Base-by-base conservation (phyloP, 1,139 yeast species). In the Arxiozyma bovina region DNA sequence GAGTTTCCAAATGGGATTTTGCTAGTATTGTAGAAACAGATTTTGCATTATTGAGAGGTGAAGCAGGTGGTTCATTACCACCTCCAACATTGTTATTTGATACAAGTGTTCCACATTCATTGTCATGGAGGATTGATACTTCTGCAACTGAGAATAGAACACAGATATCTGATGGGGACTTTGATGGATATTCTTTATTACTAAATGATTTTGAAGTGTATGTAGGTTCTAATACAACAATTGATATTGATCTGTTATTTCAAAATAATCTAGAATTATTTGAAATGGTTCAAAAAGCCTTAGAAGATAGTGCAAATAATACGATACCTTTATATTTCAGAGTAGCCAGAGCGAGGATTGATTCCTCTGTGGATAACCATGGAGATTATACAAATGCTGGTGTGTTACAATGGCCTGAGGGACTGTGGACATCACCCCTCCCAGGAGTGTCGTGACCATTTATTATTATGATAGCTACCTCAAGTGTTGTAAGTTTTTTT, bases 1-100 rank as follows among this genome's bases (percentile, higher is more conserved):
- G 99, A 0, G 82, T 89, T 1, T 83, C 96, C 0, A 75, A 95
- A 56, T 91, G 99, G 99, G 97, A 94, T 53, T 83, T 86, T 64
- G 98, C 95, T 2, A 83, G 96, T 23, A 83, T 91, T 56, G 82
- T 87, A 1, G 96, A 91, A 65, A 89, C 97, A 0, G 79, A 79
- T 49, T 73, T 77, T 15, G 79, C 89, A 17, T 70, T 90, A 50
- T 71, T 82, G 57, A 73, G 96, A 60, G 86, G 86, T 30, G 96
- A 88, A 60, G 96, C 96, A 0, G 75, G 80, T 47, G 87, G 86
- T 0, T 60, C 67, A 6, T 57, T 81, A 9, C 61, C 70, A n/a
- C 87, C 89, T 1, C 95, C 96, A 0, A 61, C 61, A 1, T 75
- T 85, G 53, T 42, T 66, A 0, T 64, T 61, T 50, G 52, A 65